Conservation (phyloP, 331 rosid species). For the Arachis monticola region DNA sequence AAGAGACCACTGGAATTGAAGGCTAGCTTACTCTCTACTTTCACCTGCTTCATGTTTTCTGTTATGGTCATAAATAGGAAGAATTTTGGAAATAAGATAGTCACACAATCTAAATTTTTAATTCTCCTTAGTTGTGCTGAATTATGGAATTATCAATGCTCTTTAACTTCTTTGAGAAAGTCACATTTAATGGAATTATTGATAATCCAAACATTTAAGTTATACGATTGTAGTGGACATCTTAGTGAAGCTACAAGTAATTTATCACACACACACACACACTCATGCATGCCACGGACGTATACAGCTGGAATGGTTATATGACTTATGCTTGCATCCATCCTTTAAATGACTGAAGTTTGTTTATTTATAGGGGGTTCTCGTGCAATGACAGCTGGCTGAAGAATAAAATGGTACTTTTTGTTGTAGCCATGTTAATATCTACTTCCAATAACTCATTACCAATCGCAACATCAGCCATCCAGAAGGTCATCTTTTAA, state of each 20-base stretch:
- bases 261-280: too few species aligned
- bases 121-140: background rate
- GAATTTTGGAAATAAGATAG: conserved; percentile 9
- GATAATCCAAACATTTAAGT: conserved; percentile 4
- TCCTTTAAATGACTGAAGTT: conserved; percentile 38
- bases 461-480: conserved; percentile 53
- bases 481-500: conserved; percentile 48
- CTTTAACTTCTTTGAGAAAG: conserved; percentile 10
- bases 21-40: conserved; percentile 13
- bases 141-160: conserved; percentile 8
- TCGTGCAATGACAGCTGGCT: conserved; percentile 56
- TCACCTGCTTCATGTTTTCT: background rate
- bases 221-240: conserved; percentile 28
- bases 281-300: too few species aligned
- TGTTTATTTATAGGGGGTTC: conserved; percentile 55
- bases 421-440: conserved; percentile 45
- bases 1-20: background rate
- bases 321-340: conserved; percentile 13
- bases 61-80: background rate
- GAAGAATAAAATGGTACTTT: conserved; percentile 42
- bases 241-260: background rate
- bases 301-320: background rate
- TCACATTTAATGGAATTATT: background rate
- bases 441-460: conserved; percentile 55
- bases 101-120: background rate